Evolutionary conservation across 78 protist genomes (phyloP).

Genomic region (Pigoraptor vietnamica): DNA sequence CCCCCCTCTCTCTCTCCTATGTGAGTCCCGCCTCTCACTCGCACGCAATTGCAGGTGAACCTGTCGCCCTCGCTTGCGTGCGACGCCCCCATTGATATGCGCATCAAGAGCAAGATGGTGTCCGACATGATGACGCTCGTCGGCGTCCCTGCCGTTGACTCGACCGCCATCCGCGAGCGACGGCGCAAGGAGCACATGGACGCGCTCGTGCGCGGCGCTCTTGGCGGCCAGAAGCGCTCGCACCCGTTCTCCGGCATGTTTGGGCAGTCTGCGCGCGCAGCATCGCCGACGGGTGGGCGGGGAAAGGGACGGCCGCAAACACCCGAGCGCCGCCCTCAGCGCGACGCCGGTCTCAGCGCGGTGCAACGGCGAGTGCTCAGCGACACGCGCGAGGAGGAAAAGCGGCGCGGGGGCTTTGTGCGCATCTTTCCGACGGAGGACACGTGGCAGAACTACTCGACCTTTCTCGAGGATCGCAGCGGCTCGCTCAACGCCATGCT

Average conservation of each 20-base stretch:
- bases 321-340: neutral
- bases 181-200: neutral
- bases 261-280: neutral
- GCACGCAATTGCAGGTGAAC: no score
- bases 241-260: neutral
- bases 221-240: neutral
- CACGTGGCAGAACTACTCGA: neutral
- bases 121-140: constrained; percentile 28
- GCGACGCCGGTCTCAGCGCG: neutral
- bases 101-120: constrained; percentile 3
- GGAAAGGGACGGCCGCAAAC: neutral
- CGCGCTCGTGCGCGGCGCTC: neutral
- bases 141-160: neutral
- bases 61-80: constrained; percentile 51
- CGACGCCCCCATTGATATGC: constrained; percentile 25
- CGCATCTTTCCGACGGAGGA: neutral
- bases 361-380: neutral
- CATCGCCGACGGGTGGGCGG: neutral
- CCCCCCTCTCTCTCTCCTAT: no score
- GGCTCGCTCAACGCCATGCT: neutral
- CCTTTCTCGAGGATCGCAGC: neutral
- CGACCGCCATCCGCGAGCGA: neutral
- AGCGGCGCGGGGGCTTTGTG: neutral
- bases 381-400: neutral
- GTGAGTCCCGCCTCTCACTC: no score